A percentile compares a stretch with the other conserved stretches of the same genome.
Evolutionary conservation across 1,139 yeast genomes (phyloP).

Genomic region (Scheffersomyces illinoinensis): DNA sequence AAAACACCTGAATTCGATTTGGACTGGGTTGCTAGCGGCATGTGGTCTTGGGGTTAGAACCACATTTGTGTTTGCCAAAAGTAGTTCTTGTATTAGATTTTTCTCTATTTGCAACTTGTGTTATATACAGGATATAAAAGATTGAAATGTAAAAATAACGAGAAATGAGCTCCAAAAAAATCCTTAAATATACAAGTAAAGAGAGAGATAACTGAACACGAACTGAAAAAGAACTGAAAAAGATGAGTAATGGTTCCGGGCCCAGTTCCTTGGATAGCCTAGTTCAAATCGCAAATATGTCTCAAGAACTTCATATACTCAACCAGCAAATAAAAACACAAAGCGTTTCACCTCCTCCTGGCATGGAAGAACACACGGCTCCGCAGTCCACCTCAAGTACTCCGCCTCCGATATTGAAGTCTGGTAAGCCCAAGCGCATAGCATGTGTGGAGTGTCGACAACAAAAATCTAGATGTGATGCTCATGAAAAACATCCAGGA

Average conservation of each 20-base stretch:
- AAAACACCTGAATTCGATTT: slow-evolving; percentile 29
- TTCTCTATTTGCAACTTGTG: background rate
- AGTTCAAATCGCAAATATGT: slow-evolving; percentile 49
- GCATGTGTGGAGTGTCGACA: slow-evolving; percentile 97
- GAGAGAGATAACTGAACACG: background rate
- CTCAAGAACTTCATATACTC: slow-evolving; percentile 39
- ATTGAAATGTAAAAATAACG: background rate
- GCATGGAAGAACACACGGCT: slow-evolving; percentile 3
- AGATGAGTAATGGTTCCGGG: slow-evolving; percentile 12
- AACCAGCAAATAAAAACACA: slow-evolving; percentile 27
- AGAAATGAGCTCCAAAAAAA: background rate
- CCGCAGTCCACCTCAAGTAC: slow-evolving; percentile 6
- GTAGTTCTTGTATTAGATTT: background rate
- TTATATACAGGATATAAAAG: background rate
- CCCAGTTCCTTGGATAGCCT: slow-evolving; percentile 36
- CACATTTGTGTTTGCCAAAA: background rate
- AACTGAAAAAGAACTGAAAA: background rate
- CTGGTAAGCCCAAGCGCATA: slow-evolving; percentile 52
- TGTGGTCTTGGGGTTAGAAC: slow-evolving; percentile 31
- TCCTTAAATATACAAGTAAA: background rate
- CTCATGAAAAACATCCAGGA: slow-evolving; percentile 71
- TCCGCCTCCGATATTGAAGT: slow-evolving; percentile 12
- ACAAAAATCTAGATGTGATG: slow-evolving; percentile 89
- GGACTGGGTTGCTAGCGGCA: slow-evolving; percentile 39
- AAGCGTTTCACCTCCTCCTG: slow-evolving; percentile 4